Evolutionary conservation across 2,329 filamentous ascomycete genomes (phyloP).

Genomic region (Neopestalotiopsis clavispora): DNA sequence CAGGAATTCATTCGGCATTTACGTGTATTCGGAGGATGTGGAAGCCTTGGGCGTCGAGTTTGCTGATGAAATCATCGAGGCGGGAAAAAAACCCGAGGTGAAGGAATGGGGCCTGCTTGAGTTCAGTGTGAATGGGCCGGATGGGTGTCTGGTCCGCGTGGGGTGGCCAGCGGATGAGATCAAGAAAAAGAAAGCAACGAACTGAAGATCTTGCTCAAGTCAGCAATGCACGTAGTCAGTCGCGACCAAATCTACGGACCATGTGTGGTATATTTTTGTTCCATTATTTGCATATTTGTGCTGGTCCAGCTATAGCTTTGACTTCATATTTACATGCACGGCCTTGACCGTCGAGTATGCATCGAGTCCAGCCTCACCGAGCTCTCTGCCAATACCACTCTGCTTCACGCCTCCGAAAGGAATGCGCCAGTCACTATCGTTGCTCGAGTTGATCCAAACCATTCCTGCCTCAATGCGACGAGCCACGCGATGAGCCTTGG

Average conservation of each 20-base stretch:
- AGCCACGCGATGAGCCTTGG: conserved; percentile 51
- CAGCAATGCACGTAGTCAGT: too few species aligned
- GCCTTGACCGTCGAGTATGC: conserved; percentile 20
- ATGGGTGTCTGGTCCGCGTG: conserved; percentile 15
- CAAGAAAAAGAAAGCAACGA: not conserved
- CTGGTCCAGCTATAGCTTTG: not conserved
- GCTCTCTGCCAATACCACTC: conserved; percentile 18
- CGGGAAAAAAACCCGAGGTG: conserved; percentile 8
- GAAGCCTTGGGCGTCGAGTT: conserved; percentile 9
- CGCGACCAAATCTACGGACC: too few species aligned
- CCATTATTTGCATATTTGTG: not conserved
- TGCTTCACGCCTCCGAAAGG: conserved; percentile 20
- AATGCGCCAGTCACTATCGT: conserved; percentile 34
- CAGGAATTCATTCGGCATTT: conserved; percentile 12
- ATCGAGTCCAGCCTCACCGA: conserved; percentile 18
- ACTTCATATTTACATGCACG: conserved; percentile 22
- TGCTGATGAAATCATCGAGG: conserved; percentile 12
- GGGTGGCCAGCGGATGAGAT: conserved; percentile 9
- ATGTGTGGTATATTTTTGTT: too few species aligned
- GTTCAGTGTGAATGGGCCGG: conserved; percentile 13
- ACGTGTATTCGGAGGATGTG: conserved; percentile 9
- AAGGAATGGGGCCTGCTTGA: conserved; percentile 15
- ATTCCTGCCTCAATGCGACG: conserved; percentile 66
- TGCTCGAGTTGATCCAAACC: conserved; percentile 57
- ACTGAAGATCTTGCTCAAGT: not conserved